phyloP scores from a whole-genome alignment of 208 protist genomes.

The Acanthamoeba sp. region DNA sequence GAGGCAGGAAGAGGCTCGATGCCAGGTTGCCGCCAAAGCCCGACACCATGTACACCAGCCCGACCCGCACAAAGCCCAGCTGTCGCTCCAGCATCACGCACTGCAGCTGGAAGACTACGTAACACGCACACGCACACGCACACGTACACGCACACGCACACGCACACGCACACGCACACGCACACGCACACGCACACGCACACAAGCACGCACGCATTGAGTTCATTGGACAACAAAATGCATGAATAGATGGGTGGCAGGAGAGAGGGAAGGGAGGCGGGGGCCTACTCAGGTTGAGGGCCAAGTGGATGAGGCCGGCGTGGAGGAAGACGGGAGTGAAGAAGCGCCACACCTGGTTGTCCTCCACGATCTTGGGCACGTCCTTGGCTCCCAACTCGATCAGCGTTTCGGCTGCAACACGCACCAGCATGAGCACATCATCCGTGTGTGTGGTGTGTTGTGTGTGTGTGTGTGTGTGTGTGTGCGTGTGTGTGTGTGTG shows the following conservation, averaged over 20 bases:
- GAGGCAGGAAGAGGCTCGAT: constrained; percentile 55
- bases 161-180: neutral
- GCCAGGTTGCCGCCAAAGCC: constrained; percentile 65
- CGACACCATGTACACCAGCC: constrained; percentile 40
- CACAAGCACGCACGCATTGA: too few relatives aligned
- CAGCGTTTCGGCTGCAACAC: neutral
- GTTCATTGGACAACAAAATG: too few relatives aligned
- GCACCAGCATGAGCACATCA: neutral
- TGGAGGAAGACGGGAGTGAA: constrained; percentile 85
- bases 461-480: neutral
- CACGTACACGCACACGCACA: neutral
- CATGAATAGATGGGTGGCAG: too few relatives aligned
- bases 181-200: neutral
- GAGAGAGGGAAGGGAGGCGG: neutral
- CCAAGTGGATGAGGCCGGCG: constrained; percentile 77
- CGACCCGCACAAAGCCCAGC: neutral
- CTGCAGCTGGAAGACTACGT: constrained; percentile 40
- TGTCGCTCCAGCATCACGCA: neutral
- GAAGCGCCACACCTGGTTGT: constrained; percentile 55
- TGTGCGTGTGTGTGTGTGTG: neutral
- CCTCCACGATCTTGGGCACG: constrained; percentile 55
- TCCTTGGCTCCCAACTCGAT: constrained; percentile 71
- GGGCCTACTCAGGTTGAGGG: constrained; percentile 13
- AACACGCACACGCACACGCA: neutral
- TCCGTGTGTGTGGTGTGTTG: too few relatives aligned